A percentile compares a stretch with the other conserved stretches of the same genome.
Conservation (phyloP, 495 filamentous ascomycete genomes). For the Physcia stellaris region DNA sequence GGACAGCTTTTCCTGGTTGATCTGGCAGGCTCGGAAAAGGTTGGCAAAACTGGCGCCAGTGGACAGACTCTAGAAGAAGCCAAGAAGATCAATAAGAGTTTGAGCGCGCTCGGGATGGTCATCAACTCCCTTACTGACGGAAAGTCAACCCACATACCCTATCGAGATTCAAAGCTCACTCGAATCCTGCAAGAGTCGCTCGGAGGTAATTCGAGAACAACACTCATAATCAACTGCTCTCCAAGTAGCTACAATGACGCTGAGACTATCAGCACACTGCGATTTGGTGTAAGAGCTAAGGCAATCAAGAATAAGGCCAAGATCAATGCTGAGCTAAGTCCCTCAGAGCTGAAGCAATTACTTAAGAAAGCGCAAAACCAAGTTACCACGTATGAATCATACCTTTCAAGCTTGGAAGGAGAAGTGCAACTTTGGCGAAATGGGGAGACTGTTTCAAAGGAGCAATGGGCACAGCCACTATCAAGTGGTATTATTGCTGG, state of each 20-base stretch:
- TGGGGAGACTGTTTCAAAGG: conserved; percentile 79
- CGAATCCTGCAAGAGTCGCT: conserved; percentile 92
- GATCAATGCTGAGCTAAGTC: conserved; percentile 95
- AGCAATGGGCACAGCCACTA: conserved; percentile 57
- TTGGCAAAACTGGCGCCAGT: conserved; percentile 95
- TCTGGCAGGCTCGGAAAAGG: conserved; percentile 94
- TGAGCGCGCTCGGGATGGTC: conserved; percentile 96
- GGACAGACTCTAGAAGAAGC: conserved; percentile 96
- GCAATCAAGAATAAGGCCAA: conserved; percentile 99
- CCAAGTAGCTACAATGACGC: conserved; percentile 96
- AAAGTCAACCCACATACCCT: conserved; percentile 94
- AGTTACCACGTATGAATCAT: conserved; percentile 73
- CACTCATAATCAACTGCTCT: conserved; percentile 95
- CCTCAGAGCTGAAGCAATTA: conserved; percentile 80
- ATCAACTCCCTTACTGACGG: conserved; percentile 96
- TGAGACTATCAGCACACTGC: conserved; percentile 83
- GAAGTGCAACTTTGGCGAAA: conserved; percentile 78
- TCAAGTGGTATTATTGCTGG: conserved; percentile 40
- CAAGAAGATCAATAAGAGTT: conserved; percentile 99
- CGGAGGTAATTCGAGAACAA: conserved; percentile 93
- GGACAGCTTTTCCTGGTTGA: conserved; percentile 95
- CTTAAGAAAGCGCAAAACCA: conserved; percentile 85
- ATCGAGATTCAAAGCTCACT: conserved; percentile 96
- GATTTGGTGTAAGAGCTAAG: conserved; percentile 95
- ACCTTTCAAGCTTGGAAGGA: conserved; percentile 69